These are phyloP conservation scores for Daldinia concentrica DNA, from an alignment of 495 filamentous ascomycete genomes.

Conservation along the genomic window DNA sequence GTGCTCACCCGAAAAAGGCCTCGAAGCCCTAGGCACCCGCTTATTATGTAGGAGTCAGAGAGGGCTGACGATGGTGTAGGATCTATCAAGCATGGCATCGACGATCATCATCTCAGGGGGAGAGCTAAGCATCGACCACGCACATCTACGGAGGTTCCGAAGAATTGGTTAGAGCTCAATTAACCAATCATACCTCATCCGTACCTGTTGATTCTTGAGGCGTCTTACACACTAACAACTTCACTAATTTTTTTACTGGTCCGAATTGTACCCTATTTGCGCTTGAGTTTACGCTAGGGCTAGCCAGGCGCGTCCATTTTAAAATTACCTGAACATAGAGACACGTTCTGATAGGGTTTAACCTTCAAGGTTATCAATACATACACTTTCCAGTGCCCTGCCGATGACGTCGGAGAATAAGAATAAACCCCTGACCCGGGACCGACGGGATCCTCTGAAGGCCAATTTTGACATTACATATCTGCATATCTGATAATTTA, in stretches of 20 bases:
- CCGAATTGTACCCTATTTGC: slow-evolving; percentile 12
- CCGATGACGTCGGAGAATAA: slow-evolving; percentile 18
- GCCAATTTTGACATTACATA: too few species aligned
- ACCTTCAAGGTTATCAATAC: background rate
- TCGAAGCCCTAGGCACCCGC: background rate
- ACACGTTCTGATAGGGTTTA: background rate
- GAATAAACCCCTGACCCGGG: slow-evolving; percentile 9
- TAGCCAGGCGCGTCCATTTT: slow-evolving; percentile 3
- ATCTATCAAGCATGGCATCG: slow-evolving; percentile 18
- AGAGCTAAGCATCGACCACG: slow-evolving; percentile 23
- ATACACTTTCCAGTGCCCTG: slow-evolving; percentile 9
- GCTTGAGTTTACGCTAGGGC: slow-evolving; percentile 18
- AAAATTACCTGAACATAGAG: slow-evolving; percentile 8
- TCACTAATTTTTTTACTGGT: slow-evolving; percentile 15
- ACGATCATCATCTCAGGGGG: slow-evolving; percentile 37
- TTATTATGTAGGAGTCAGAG: background rate
- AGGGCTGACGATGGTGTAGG: background rate
- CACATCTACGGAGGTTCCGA: slow-evolving; percentile 38
- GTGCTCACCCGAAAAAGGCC: background rate
- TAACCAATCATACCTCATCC: slow-evolving; percentile 20
- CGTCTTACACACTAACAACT: slow-evolving; percentile 9
- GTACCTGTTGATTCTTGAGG: slow-evolving; percentile 30
- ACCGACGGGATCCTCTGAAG: background rate
- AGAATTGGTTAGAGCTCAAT: slow-evolving; percentile 23
- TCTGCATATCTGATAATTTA: too few species aligned